Conservation (phyloP, 345 rosid species). For the Moricandia arvensis region DNA sequence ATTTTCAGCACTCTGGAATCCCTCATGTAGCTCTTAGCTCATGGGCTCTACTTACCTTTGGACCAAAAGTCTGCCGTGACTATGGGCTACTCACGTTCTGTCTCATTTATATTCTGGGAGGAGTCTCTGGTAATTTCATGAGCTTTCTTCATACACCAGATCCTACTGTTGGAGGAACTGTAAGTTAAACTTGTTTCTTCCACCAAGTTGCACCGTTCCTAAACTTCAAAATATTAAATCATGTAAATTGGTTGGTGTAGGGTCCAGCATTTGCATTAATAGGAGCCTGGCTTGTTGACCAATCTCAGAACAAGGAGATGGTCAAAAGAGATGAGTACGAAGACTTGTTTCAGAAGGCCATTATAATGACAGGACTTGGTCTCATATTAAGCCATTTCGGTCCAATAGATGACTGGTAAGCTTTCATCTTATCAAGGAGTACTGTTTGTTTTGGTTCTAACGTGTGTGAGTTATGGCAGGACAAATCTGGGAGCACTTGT, state of each 20-base stretch:
- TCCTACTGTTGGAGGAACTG: slow-evolving; percentile 88
- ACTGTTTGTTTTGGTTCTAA: neutral
- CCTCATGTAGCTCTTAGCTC: slow-evolving; percentile 74
- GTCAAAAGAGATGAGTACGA: slow-evolving; percentile 49
- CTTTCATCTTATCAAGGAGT: neutral
- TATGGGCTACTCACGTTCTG: slow-evolving; percentile 75
- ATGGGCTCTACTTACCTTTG: slow-evolving; percentile 74
- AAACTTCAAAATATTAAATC: neutral
- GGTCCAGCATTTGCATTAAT: slow-evolving; percentile 80
- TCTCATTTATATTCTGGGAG: slow-evolving; percentile 78
- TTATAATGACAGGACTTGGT: slow-evolving; percentile 58
- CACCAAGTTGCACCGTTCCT: neutral
- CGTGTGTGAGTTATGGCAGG: slow-evolving; percentile 45
- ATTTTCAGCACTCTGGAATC: slow-evolving; percentile 69
- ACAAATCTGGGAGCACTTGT: slow-evolving; percentile 71
- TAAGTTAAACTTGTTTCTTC: slow-evolving; percentile 32
- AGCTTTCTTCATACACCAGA: slow-evolving; percentile 88
- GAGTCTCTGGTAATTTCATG: slow-evolving; percentile 78
- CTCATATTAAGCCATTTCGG: slow-evolving; percentile 75
- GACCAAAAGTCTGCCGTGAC: slow-evolving; percentile 67
- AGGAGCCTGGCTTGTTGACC: slow-evolving; percentile 87
- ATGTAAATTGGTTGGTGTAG: slow-evolving; percentile 37
- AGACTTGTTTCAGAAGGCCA: slow-evolving; percentile 69
- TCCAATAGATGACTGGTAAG: slow-evolving; percentile 80
- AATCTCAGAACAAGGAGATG: slow-evolving; percentile 59